A percentile compares a stretch with the other conserved stretches of the same genome.
phyloP scores from a whole-genome alignment of 225 moss, liverwort and hornwort genomes.

The Marchantia polymorpha region DNA sequence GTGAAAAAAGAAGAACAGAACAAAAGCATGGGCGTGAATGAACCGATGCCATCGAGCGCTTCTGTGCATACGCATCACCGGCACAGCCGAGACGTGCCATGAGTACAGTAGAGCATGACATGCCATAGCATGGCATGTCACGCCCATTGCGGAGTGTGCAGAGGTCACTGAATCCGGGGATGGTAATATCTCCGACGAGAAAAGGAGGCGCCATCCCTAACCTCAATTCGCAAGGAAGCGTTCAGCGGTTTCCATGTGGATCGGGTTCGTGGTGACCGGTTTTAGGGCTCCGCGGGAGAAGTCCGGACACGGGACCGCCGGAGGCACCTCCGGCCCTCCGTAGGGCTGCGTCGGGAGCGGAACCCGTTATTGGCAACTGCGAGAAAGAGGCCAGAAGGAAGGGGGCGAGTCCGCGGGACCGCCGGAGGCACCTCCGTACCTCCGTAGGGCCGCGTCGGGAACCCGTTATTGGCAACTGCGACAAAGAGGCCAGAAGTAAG shows the following conservation, averaged over 20 bases:
- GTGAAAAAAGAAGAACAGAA: too few relatives aligned
- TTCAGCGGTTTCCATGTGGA: constrained; percentile 1
- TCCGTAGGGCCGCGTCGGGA: constrained; percentile 6
- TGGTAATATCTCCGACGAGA: background rate
- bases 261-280: background rate
- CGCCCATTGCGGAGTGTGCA: background rate
- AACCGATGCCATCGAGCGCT: too few relatives aligned
- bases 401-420: too few relatives aligned
- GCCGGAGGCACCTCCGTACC: background rate
- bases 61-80: background rate
- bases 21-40: too few relatives aligned
- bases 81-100: background rate
- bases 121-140: background rate
- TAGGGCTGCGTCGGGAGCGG: background rate
- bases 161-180: background rate
- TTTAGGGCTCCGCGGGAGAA: background rate
- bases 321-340: background rate
- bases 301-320: background rate
- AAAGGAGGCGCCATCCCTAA: background rate
- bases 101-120: background rate
- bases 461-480: background rate
- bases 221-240: background rate
- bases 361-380: background rate
- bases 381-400: background rate
- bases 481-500: background rate